Evolutionary conservation across 1,139 yeast genomes (phyloP).

Genomic region (Nematodospora anomalae): DNA sequence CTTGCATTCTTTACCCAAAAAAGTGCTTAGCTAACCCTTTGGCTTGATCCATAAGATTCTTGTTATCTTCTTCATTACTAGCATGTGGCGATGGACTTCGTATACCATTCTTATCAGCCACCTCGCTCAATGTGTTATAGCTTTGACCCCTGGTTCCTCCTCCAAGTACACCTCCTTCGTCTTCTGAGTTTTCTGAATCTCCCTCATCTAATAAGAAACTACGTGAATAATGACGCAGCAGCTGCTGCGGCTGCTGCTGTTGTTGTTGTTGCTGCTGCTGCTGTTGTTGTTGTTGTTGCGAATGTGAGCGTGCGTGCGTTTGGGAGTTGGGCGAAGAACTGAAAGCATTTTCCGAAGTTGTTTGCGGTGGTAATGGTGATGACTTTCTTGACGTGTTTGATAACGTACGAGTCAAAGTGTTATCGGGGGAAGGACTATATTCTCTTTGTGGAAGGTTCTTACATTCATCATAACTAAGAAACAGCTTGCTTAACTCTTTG

Average conservation of each 20-base stretch:
- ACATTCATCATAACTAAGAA: constrained; percentile 20
- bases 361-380: constrained; percentile 47
- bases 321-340: constrained; percentile 18
- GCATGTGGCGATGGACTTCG: constrained; percentile 30
- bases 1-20: constrained; percentile 24
- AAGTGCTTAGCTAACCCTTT: constrained; percentile 41
- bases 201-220: constrained; percentile 36
- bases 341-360: constrained; percentile 47
- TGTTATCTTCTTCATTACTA: constrained; percentile 11
- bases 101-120: constrained; percentile 49
- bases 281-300: constrained; percentile 4
- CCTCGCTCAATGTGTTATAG: constrained; percentile 49
- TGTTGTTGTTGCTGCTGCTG: constrained; percentile 5
- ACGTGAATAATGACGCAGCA: no score
- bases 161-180: constrained; percentile 18
- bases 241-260: constrained; percentile 6
- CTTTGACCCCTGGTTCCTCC: constrained; percentile 20
- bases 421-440: constrained; percentile 12
- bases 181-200: constrained; percentile 27
- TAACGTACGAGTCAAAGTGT: constrained; percentile 16
- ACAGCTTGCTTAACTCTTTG: constrained; percentile 23
- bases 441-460: constrained; percentile 3
- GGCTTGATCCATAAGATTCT: constrained; percentile 38
- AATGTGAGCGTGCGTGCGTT: constrained; percentile 11
- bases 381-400: constrained; percentile 35